Conservation (phyloP, 73 alveolate genomes). For the Strombidium stylifer region DNA sequence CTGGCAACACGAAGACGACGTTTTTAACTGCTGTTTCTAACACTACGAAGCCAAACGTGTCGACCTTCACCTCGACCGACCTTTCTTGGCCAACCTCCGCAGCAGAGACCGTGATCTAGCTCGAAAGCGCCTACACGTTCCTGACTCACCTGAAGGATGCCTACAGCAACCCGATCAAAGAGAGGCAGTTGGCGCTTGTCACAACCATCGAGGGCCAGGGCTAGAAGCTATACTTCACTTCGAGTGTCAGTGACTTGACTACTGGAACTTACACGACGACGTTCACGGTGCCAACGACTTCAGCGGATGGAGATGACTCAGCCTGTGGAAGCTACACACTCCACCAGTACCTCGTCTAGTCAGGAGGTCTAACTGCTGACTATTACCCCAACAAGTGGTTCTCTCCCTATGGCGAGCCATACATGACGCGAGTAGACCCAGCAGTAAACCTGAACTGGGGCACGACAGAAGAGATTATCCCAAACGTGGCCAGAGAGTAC, state of each 20-base stretch:
- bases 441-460: slow-evolving; percentile 72
- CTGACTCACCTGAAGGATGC: background rate
- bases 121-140: too few relatives aligned
- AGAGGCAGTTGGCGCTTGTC: too few relatives aligned
- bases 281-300: slow-evolving; percentile 33
- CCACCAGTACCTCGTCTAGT: slow-evolving; percentile 14
- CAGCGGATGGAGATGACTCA: slow-evolving; percentile 16
- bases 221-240: slow-evolving; percentile 3
- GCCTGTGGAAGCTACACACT: slow-evolving; percentile 41
- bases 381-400: slow-evolving; percentile 79
- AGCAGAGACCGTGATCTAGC: too few relatives aligned
- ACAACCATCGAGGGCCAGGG: slow-evolving; percentile 1
- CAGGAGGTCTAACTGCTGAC: slow-evolving; percentile 65
- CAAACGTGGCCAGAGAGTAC: slow-evolving; percentile 43
- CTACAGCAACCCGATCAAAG: slow-evolving; percentile 21
- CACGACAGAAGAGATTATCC: slow-evolving; percentile 51
- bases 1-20: slow-evolving; percentile 48
- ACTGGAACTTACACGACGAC: slow-evolving; percentile 16
- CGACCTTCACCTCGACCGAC: slow-evolving; percentile 42
- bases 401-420: slow-evolving; percentile 53
- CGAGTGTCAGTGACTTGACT: slow-evolving; percentile 14
- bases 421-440: slow-evolving; percentile 38
- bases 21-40: slow-evolving; percentile 36
- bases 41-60: slow-evolving; percentile 15
- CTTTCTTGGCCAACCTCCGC: too few relatives aligned